Evolutionary conservation across 257 asterid genomes (phyloP).

Genomic region (Ilex aquifolium): DNA sequence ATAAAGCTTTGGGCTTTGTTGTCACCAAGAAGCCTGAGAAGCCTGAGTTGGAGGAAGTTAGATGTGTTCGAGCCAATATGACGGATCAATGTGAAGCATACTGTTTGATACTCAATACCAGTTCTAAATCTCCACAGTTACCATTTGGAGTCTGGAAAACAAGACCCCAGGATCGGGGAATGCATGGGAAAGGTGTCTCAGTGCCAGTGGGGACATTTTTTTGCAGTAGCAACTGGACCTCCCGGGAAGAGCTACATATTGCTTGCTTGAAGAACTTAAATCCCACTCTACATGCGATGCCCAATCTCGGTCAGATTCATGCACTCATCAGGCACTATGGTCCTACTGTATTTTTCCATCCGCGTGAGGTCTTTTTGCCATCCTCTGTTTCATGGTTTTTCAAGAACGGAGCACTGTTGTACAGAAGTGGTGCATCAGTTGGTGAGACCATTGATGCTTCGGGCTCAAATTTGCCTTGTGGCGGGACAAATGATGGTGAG

Average conservation of each 20-base stretch:
- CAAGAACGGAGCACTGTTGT: slow-evolving; percentile 62
- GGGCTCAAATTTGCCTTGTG: slow-evolving; percentile 73
- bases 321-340: slow-evolving; percentile 71
- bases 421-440: slow-evolving; percentile 19
- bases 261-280: slow-evolving; percentile 73
- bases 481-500: slow-evolving; percentile 66
- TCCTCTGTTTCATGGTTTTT: slow-evolving; percentile 93
- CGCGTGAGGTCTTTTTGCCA: slow-evolving; percentile 67
- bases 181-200: slow-evolving; percentile 59
- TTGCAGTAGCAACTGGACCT: slow-evolving; percentile 37
- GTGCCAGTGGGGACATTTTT: slow-evolving; percentile 61
- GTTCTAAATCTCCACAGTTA: slow-evolving; percentile 30
- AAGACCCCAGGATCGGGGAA: slow-evolving; percentile 69
- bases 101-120: slow-evolving; percentile 30
- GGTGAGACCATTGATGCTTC: slow-evolving; percentile 48
- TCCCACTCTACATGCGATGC: slow-evolving; percentile 61
- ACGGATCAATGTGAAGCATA: slow-evolving; percentile 60
- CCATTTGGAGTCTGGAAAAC: slow-evolving; percentile 51
- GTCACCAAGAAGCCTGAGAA: slow-evolving; percentile 54
- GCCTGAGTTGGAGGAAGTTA: slow-evolving; percentile 53
- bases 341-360: slow-evolving; percentile 79
- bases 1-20: slow-evolving; percentile 68
- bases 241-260: slow-evolving; percentile 39
- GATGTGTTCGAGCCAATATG: slow-evolving; percentile 71
- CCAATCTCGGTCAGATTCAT: slow-evolving; percentile 67